Evolutionary conservation across 2,329 filamentous ascomycete genomes (phyloP).

Genomic region (Colletotrichum filicis): DNA sequence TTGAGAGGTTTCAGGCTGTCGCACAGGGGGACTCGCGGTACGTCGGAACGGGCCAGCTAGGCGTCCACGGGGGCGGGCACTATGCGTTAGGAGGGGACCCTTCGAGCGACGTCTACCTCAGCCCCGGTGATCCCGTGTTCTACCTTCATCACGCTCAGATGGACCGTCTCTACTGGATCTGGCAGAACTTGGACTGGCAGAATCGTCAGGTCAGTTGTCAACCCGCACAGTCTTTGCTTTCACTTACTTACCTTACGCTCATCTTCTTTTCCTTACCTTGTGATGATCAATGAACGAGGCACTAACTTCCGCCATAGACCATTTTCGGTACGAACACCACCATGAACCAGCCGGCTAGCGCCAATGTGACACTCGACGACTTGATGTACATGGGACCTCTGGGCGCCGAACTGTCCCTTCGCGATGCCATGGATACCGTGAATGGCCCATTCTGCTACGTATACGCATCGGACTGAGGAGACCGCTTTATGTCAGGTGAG

Average conservation of each 20-base stretch:
- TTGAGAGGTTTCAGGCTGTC: constrained; percentile 46
- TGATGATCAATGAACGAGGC: not conserved
- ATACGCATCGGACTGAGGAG: constrained; percentile 40
- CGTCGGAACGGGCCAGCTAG: constrained; percentile 42
- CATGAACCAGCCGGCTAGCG: constrained; percentile 50
- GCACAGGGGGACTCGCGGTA: constrained; percentile 47
- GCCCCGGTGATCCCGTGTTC: constrained; percentile 57
- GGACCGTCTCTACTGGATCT: constrained; percentile 58
- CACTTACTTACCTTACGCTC: no score
- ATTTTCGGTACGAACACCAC: constrained; percentile 54
- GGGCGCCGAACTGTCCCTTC: constrained; percentile 46
- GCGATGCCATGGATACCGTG: constrained; percentile 51
- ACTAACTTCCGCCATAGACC: constrained; percentile 7
- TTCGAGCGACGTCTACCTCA: constrained; percentile 55
- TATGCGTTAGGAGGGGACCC: constrained; percentile 57
- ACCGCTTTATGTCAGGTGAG: not conserved
- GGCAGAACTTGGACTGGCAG: constrained; percentile 56
- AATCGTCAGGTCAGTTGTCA: constrained; percentile 42
- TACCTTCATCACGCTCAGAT: constrained; percentile 58
- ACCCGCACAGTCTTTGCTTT: no score
- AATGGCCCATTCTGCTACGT: constrained; percentile 57
- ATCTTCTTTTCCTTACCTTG: no score
- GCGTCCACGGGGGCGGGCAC: constrained; percentile 53
- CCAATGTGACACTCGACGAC: constrained; percentile 54
- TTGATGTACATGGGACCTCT: constrained; percentile 44